phyloP scores from a whole-genome alignment of 257 asterid species.

The Phtheirospermum japonicum region DNA sequence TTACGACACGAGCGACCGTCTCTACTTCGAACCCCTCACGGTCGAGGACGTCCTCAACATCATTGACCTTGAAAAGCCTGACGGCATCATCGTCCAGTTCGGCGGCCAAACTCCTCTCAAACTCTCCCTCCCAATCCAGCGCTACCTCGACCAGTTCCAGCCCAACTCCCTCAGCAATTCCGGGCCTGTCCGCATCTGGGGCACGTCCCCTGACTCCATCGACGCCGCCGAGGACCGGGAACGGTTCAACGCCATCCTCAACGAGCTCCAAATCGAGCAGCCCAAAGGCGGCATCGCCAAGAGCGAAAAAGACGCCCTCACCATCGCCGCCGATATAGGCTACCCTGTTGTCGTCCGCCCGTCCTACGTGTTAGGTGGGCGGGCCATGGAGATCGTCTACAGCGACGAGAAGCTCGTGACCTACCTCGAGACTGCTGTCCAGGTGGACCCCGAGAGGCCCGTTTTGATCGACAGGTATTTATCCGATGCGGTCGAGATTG shows the following conservation, averaged over 20 bases:
- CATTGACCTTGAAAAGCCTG: slow-evolving; percentile 93
- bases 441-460: slow-evolving; percentile 97
- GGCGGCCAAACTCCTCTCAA: slow-evolving; percentile 98
- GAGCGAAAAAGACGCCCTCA: slow-evolving; percentile 85
- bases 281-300: slow-evolving; percentile 96
- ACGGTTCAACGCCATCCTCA: slow-evolving; percentile 78
- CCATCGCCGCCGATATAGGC: slow-evolving; percentile 86
- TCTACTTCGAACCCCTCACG: slow-evolving; percentile 94
- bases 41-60: slow-evolving; percentile 88
- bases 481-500: slow-evolving; percentile 90
- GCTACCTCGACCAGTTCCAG: slow-evolving; percentile 57
- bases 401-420: slow-evolving; percentile 80
- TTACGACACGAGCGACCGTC: slow-evolving; percentile 96
- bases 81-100: slow-evolving; percentile 95
- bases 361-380: slow-evolving; percentile 95
- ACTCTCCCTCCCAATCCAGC: slow-evolving; percentile 80
- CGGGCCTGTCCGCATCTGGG: slow-evolving; percentile 86
- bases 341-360: slow-evolving; percentile 98
- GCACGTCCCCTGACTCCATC: slow-evolving; percentile 92
- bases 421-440: slow-evolving; percentile 84
- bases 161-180: slow-evolving; percentile 61
- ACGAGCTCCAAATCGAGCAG: slow-evolving; percentile 83
- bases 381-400: slow-evolving; percentile 97
- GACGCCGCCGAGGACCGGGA: slow-evolving; percentile 98
- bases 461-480: slow-evolving; percentile 83